phyloP scores from a whole-genome alignment of 768 basidiomycete genomes.

The Lentinula sp. region DNA sequence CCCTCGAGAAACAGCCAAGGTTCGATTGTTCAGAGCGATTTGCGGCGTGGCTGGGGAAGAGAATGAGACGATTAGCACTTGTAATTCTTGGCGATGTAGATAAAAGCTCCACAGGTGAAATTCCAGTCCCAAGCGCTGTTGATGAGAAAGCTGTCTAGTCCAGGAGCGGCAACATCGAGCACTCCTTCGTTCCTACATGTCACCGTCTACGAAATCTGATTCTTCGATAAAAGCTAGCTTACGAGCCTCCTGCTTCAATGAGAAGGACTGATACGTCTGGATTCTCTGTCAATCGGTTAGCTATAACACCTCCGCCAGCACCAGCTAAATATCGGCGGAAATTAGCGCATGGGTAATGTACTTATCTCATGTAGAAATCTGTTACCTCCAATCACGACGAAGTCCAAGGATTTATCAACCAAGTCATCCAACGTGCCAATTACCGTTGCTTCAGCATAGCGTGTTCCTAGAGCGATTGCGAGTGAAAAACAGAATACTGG shows the following conservation, averaged over 20 bases:
- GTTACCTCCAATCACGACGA: constrained; percentile 8
- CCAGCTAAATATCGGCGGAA: constrained; percentile 12
- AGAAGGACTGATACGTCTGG: constrained; percentile 15
- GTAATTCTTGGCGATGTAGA: constrained; percentile 1
- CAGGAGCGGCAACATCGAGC: not conserved
- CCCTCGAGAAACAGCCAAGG: constrained; percentile 19
- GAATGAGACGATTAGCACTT: constrained; percentile 8
- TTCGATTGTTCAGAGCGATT: constrained; percentile 14
- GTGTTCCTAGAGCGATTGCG: not conserved
- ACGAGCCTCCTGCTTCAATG: constrained; percentile 14
- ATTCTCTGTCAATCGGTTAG: constrained; percentile 8
- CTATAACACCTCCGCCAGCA: constrained; percentile 20
- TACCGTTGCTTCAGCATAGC: not conserved
- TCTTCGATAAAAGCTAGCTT: constrained; percentile 7
- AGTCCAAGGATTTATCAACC: constrained; percentile 3
- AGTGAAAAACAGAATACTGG: not conserved
- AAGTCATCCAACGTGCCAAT: not conserved
- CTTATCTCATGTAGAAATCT: not conserved
- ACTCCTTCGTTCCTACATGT: constrained; percentile 8
- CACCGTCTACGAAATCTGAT: constrained; percentile 10
- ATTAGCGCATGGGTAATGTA: not conserved
- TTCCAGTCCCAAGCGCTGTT: constrained; percentile 8
- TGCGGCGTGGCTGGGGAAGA: constrained; percentile 14
- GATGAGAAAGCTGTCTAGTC: not conserved
- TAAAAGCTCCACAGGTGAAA: not conserved